phyloP scores from a whole-genome alignment of 2,329 filamentous ascomycete genomes.

The Alternaria metachromatica region DNA sequence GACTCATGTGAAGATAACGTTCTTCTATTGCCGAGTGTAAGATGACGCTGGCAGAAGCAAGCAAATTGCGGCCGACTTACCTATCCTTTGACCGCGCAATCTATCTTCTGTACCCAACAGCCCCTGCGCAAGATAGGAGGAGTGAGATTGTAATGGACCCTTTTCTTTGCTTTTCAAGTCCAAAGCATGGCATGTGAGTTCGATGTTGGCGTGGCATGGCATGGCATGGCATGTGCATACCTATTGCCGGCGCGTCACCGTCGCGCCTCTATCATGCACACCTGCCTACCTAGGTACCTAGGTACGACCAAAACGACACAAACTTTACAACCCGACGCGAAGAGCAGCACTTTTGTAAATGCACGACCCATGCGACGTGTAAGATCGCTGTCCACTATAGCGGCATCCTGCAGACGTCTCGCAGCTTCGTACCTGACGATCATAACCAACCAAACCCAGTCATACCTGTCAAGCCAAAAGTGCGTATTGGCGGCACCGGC shows the following conservation, averaged over 20 bases:
- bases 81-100: not conserved
- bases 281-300: not conserved
- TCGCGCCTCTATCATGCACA: not conserved
- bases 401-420: not conserved
- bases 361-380: not conserved
- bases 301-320: not conserved
- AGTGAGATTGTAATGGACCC: not conserved
- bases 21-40: not conserved
- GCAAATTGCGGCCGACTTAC: not conserved
- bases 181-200: not conserved
- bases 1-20: not conserved
- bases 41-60: not conserved
- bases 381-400: not conserved
- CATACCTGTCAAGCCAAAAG: slow-evolving; percentile 17
- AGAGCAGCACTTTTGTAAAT: not conserved
- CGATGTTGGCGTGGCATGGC: not conserved
- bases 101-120: not conserved
- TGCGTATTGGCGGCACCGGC: slow-evolving; percentile 1
- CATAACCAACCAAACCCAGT: slow-evolving; percentile 18
- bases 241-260: not conserved
- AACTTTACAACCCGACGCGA: not conserved
- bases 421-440: slow-evolving; percentile 27
- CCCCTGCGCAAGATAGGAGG: not conserved
- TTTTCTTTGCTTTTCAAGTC: not conserved
- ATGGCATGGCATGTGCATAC: not conserved